Base-by-base conservation (phyloP, 164 flowering plant genomes). In the Vitis riparia region DNA sequence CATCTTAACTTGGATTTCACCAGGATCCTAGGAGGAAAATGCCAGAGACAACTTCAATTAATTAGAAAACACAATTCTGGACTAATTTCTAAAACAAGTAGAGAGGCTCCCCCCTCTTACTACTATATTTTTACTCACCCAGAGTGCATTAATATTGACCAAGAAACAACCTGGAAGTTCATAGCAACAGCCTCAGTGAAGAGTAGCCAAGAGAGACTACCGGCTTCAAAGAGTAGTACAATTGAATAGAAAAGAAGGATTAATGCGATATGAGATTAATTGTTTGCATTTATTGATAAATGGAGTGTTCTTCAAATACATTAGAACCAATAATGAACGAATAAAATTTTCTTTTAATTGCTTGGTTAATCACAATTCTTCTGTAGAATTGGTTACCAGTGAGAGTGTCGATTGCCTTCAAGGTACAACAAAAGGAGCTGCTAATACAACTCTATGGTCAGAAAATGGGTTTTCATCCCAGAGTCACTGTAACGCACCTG, bases 301-400 rank as follows among this genome's bases (percentile, higher is more conserved):
- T 8, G 9, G 16, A 30, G 10, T 13, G 65, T 62, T 44, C 8
- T 62, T 44, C 8, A 49, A 44, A 10, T 62, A 62, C 50, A 47
- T 2, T 32, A 61, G 49, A 62, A 37, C 19, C 5, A 3, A 30
- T 5, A 58, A 27, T 11, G 37, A 58, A 65, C 17, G n/a, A 65
- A 65, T 10, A 59, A 50, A 71, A 65, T 51, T 71, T 32, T 58
- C 59, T 59, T 9, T 19, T n/a, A 23, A 66, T 37, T 61, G 53
- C 27, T 60, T 9, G 15, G 12, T 10, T 9, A 53, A 32, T 23
- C 29, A 29, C 55, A 63, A 4, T 27, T 49, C 16, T 63, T 44
- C 64, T 30, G 11, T 19, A 30, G 9, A 37, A 56, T 56, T 48
- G 27, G n/a, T 55, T n/a, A 23, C 11, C 53, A 16, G 47, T 11